Conservation (phyloP, 2,329 filamentous ascomycete genomes). For the Aspergillus fructus region DNA sequence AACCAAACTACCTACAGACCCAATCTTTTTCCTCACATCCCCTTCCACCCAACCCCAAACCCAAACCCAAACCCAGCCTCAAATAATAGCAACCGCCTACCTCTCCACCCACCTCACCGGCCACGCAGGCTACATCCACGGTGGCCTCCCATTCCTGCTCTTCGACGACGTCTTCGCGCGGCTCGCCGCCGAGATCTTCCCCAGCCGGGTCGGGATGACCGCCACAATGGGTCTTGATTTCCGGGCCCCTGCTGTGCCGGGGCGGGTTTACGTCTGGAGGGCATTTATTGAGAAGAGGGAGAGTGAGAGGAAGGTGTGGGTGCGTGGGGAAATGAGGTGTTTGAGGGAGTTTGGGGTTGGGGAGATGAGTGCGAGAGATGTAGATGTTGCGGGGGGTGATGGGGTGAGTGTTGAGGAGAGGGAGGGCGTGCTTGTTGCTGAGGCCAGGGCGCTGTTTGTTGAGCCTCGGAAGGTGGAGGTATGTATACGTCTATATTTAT, state of each 20-base stretch:
- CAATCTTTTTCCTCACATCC: neutral
- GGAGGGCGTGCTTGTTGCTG: neutral
- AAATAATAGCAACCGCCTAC: neutral
- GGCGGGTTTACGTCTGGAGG: neutral
- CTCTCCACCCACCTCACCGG: neutral
- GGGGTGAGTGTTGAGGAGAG: neutral
- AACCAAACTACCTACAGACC: neutral
- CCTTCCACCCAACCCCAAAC: neutral
- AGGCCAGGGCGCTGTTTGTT: neutral
- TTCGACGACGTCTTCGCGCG: constrained; percentile 2
- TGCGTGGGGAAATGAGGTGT: neutral
- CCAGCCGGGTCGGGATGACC: neutral
- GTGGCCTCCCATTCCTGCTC: neutral
- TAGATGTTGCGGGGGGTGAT: neutral
- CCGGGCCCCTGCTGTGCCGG: neutral
- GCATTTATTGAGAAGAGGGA: neutral
- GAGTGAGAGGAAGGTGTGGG: neutral
- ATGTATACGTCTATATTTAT: neutral
- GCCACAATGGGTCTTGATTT: neutral
- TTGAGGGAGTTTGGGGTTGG: neutral
- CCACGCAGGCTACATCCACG: neutral
- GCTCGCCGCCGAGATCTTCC: neutral
- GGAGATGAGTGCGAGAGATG: neutral
- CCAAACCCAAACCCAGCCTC: neutral
- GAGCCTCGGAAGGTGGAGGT: neutral